These are phyloP conservation scores for Macrolepiota dolichaula DNA, from an alignment of 768 basidiomycete genomes.

Conservation along the genomic window DNA sequence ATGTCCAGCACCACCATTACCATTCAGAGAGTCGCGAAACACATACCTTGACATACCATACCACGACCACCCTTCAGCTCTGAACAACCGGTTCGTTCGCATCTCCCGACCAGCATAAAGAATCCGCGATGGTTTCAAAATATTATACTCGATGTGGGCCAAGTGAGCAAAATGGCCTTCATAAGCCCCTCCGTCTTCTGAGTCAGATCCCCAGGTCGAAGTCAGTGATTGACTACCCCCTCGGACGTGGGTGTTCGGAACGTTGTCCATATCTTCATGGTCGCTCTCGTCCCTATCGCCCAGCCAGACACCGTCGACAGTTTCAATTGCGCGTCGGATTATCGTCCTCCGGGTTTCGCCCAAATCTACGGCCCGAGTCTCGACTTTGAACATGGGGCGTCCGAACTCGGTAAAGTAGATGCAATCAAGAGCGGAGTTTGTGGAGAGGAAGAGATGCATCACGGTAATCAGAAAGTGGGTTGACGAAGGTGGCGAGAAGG, in stretches of 20 bases:
- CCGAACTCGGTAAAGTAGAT: not conserved
- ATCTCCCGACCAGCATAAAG: slow-evolving; percentile 5
- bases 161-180: slow-evolving; percentile 8
- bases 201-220: not conserved
- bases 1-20: no score
- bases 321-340: slow-evolving; percentile 5
- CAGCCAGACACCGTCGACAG: slow-evolving; percentile 6
- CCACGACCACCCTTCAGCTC: slow-evolving; percentile 6
- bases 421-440: slow-evolving; percentile 5
- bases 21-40: not conserved
- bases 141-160: slow-evolving; percentile 2
- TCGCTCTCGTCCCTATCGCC: not conserved
- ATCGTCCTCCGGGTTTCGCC: slow-evolving; percentile 2
- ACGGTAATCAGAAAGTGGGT: not conserved
- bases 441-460: slow-evolving; percentile 6
- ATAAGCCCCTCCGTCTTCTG: not conserved
- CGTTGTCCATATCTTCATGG: not conserved
- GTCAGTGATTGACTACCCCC: not conserved
- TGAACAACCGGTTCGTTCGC: not conserved
- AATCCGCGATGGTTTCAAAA: slow-evolving; percentile 6
- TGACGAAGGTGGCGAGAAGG: not conserved
- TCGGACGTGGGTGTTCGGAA: not conserved
- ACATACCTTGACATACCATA: slow-evolving; percentile 1
- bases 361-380: not conserved
- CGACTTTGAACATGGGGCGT: slow-evolving; percentile 2